A percentile compares a stretch with the other conserved stretches of the same genome.
Conservation (phyloP, 2,329 filamentous ascomycete genomes). For the Colletotrichum australisinense region DNA sequence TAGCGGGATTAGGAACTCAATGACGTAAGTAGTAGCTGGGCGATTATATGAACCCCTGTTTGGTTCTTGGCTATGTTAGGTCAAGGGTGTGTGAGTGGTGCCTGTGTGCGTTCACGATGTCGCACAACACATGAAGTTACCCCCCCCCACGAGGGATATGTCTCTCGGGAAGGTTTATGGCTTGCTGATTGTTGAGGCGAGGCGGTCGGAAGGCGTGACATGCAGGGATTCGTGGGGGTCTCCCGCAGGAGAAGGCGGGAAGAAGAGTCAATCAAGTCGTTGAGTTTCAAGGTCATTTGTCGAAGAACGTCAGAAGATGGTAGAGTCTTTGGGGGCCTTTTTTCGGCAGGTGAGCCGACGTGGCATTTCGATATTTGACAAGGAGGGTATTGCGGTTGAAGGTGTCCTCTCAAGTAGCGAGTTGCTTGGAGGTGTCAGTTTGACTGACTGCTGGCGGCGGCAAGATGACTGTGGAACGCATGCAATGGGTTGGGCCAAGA, state of each 20-base stretch:
- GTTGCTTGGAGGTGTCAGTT: background rate
- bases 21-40: conserved; percentile 28
- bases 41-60: conserved; percentile 11
- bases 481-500: conserved; percentile 4
- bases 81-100: conserved; percentile 4
- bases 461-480: background rate
- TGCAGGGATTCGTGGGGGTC: conserved; percentile 29
- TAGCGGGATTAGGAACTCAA: conserved; percentile 13
- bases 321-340: background rate
- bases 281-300: conserved; percentile 3
- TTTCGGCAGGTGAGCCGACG: conserved; percentile 17
- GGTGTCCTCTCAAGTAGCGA: background rate
- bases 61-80: background rate
- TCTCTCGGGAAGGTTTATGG: conserved; percentile 15
- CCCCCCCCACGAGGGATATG: conserved; percentile 15
- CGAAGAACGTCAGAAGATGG: background rate
- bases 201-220: conserved; percentile 19
- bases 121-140: background rate
- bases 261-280: background rate
- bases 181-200: conserved; percentile 29
- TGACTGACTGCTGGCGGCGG: conserved; percentile 2
- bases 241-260: conserved; percentile 6
- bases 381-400: background rate
- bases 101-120: conserved; percentile 19
- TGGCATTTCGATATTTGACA: conserved; percentile 1